Evolutionary conservation across 768 basidiomycete genomes (phyloP), one percentile per base, ranked within the genome.

Genomic region (Russula griseocarnosa): DNA sequence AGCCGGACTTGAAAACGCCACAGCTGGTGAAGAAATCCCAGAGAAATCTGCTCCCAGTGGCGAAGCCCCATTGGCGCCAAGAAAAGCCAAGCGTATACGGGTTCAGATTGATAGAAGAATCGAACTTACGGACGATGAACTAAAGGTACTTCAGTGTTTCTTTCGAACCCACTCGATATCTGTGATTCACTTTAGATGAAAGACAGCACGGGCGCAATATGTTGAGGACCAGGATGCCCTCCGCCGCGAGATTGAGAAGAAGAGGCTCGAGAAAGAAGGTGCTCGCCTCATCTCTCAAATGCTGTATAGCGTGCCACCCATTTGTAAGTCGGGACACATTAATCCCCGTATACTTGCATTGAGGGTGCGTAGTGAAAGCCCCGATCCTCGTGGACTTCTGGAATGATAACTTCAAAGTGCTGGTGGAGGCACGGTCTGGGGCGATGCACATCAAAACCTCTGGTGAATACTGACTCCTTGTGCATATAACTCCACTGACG

Each of bases 111-210:
- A 94, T 72, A 75, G 80, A 5, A 80, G 89, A 64, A 94, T 85
- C 6, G 92, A 94, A 71, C 75, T 94, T 42, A 90, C 90, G 5
- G 89, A 92, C 63, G 86, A 89, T 4, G 90, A 94, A 74, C 77
- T 94, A 50, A 88, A 86, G 78, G 92, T 84, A 61, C 65, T 72
- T 30, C 50, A 42, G 26, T 46, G 49, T 22, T 52, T 52, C 13
- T 30, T 18, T 10, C 10, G 16, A 40, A 0, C 16, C 30, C 38
- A 55, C 55, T 20, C 3, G 50, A 42, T 60, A 7, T 57, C 66
- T 16, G 56, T 61, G 20, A 47, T 40, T 42, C 50, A 22, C 38
- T 1, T 54, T 46, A 16, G 55, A 56, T 89, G 87, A 74, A 78
- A 62, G 84, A 28, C 59, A 28, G 66, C 87, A 28, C 81, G 91